Percentiles rank a stretch among this genome's conserved stretches.
Conservation (phyloP, 352 stramenopile species). For the Phytophthora kernoviae region DNA sequence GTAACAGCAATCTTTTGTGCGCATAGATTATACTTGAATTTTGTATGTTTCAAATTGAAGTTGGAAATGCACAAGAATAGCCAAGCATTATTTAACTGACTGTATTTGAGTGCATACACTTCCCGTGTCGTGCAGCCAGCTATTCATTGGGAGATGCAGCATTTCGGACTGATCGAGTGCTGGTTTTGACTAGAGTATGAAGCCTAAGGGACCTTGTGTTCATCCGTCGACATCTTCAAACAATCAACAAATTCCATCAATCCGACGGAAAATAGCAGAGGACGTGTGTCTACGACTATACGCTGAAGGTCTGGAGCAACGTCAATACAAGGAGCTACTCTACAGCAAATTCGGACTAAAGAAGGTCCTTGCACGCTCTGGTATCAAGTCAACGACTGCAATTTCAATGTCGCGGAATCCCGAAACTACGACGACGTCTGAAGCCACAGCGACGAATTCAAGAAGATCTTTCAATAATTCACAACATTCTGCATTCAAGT, state of each 20-base stretch:
- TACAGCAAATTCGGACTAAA: constrained; percentile 63
- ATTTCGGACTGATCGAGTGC: constrained; percentile 2
- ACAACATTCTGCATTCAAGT: background rate
- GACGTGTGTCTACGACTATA: constrained; percentile 61
- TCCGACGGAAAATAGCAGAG: constrained; percentile 10
- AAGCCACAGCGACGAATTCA: background rate
- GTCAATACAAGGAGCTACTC: constrained; percentile 63
- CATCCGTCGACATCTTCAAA: constrained; percentile 7
- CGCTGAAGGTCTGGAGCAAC: constrained; percentile 53
- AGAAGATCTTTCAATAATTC: background rate
- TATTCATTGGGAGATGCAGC: constrained; percentile 16
- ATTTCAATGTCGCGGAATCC: background rate
- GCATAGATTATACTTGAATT: background rate
- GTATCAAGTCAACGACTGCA: background rate
- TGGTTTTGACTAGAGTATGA: constrained; percentile 26
- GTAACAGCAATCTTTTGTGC: background rate
- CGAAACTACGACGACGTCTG: background rate
- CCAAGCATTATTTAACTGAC: background rate
- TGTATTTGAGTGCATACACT: background rate
- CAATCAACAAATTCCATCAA: background rate
- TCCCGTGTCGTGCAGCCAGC: too few relatives aligned
- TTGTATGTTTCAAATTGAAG: constrained; percentile 1
- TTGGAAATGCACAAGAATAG: constrained; percentile 27
- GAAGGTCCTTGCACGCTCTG: constrained; percentile 1
- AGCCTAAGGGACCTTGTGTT: constrained; percentile 24